Conservation (phyloP, 148 eudicot species). For the Spergularia marina region DNA sequence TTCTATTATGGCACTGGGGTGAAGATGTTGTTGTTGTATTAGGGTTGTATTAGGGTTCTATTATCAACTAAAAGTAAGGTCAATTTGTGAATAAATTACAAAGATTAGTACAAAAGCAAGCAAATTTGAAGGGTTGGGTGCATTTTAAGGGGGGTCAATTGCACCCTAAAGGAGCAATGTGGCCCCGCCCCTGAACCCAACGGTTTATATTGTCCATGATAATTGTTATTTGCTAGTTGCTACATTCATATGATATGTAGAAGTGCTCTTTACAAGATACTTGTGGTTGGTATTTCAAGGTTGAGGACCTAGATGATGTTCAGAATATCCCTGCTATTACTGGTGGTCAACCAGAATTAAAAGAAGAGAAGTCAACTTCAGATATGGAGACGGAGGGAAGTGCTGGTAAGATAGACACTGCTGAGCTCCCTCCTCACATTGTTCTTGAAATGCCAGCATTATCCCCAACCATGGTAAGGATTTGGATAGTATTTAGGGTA, state of each 20-base stretch:
- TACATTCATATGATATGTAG: background rate
- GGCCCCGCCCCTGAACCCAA: background rate
- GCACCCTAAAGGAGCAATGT: too few species aligned
- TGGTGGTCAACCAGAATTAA: conserved; percentile 42
- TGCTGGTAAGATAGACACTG: conserved; percentile 44
- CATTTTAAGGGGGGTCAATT: too few species aligned
- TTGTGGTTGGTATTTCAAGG: conserved; percentile 40
- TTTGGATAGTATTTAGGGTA: background rate
- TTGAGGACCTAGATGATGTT: conserved; percentile 73
- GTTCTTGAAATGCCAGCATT: conserved; percentile 92
- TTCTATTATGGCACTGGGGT: too few species aligned
- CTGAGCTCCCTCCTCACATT: conserved; percentile 74
- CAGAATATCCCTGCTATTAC: conserved; percentile 53
- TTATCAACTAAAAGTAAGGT: too few species aligned
- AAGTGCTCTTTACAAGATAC: background rate
- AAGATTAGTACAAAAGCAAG: too few species aligned
- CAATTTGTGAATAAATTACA: too few species aligned
- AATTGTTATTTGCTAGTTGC: background rate
- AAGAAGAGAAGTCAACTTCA: conserved; percentile 40
- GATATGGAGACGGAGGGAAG: conserved; percentile 37
- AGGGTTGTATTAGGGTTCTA: too few species aligned
- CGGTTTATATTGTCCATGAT: background rate
- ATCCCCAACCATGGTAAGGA: conserved; percentile 91
- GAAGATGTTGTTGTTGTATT: too few species aligned
- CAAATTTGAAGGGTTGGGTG: too few species aligned